phyloP scores from a whole-genome alignment of 1,284 basidiomycete genomes.

The Ceratobasidium sp. region DNA sequence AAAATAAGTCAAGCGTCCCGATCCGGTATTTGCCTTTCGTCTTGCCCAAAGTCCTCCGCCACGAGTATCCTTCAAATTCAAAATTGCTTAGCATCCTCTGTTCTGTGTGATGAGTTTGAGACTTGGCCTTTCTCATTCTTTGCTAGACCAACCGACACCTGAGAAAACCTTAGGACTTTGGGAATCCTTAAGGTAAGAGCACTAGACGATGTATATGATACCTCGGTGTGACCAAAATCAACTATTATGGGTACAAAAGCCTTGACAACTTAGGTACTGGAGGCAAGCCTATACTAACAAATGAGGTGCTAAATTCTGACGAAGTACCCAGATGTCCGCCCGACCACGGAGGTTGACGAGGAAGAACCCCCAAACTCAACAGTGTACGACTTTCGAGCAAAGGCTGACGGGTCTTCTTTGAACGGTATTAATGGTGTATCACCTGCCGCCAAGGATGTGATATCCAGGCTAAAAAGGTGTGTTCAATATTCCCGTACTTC shows the following conservation, averaged over 20 bases:
- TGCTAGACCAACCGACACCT: neutral
- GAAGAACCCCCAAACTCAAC: slow-evolving; percentile 2
- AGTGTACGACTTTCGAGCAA: slow-evolving; percentile 29
- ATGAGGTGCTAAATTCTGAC: neutral
- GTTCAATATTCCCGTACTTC: neutral
- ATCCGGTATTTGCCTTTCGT: neutral
- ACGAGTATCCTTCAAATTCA: neutral
- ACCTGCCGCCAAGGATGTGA: neutral
- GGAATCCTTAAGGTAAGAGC: slow-evolving; percentile 32
- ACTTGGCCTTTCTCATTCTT: slow-evolving; percentile 17
- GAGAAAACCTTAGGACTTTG: slow-evolving; percentile 31
- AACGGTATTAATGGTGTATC: neutral
- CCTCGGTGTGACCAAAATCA: neutral
- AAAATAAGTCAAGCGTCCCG: neutral
- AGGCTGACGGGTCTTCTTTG: neutral
- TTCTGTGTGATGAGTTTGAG: slow-evolving; percentile 24
- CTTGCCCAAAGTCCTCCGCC: neutral
- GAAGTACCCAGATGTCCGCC: neutral
- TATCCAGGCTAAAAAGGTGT: slow-evolving; percentile 23
- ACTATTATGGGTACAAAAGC: too few species aligned
- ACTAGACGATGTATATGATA: neutral
- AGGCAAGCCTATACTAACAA: too few species aligned
- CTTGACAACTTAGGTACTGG: too few species aligned
- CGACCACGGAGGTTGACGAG: slow-evolving; percentile 4
- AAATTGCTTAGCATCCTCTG: neutral